Conservation (phyloP, 768 basidiomycete genomes). For the Agrocybe chaxingu region DNA sequence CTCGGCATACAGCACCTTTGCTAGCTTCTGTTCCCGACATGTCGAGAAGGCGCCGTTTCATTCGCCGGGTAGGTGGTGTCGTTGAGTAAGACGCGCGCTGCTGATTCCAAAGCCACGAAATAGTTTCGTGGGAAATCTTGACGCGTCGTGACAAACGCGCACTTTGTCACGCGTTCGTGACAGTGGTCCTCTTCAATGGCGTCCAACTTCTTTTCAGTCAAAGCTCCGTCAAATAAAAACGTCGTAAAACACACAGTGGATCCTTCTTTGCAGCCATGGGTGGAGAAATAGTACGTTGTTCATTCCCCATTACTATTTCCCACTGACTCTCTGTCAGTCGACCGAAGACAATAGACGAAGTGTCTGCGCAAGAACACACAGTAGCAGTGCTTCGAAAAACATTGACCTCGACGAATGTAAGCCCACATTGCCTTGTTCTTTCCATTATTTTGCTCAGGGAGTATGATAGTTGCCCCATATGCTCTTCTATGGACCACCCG, state of each 20-base stretch:
- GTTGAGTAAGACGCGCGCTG: conserved; percentile 7
- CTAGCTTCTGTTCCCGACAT: conserved; percentile 34
- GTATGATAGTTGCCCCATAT: conserved; percentile 88
- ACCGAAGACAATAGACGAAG: conserved; percentile 96
- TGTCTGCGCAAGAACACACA: conserved; percentile 96
- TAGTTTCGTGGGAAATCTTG: conserved; percentile 26
- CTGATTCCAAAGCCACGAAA: conserved; percentile 12
- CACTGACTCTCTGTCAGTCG: conserved; percentile 53
- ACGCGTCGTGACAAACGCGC: conserved; percentile 38
- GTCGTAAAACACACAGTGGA: conserved; percentile 45
- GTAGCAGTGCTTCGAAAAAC: conserved; percentile 90
- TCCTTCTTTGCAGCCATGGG: conserved; percentile 84
- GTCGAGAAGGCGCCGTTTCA: conserved; percentile 24
- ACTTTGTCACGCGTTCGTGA: conserved; percentile 46
- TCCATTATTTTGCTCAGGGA: background rate
- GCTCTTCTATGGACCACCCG: conserved; percentile 99
- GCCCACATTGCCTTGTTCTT: background rate
- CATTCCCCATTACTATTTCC: background rate
- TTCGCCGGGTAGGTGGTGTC: conserved; percentile 17
- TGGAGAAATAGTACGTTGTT: conserved; percentile 88
- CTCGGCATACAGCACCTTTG: conserved; percentile 25
- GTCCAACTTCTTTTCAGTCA: conserved; percentile 53
- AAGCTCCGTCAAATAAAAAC: conserved; percentile 37
- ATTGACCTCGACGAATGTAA: conserved; percentile 86
- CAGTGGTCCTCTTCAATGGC: conserved; percentile 44